Evolutionary conservation across 306 rosid species (phyloP).

Genomic region (Prunus salicina): DNA sequence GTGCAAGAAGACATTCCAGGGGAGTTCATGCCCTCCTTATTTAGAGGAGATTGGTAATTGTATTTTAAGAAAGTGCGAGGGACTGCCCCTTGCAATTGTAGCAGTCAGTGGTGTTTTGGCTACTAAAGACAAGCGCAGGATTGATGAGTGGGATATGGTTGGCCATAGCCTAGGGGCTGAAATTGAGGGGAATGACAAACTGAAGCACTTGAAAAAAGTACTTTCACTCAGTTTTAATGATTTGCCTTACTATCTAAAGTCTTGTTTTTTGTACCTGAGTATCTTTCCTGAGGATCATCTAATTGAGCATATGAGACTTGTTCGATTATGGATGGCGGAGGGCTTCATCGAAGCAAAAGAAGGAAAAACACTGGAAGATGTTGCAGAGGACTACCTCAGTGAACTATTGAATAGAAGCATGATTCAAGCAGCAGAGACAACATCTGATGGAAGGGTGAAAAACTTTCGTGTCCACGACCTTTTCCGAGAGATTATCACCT

Average conservation of each 20-base stretch:
- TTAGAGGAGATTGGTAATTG: slow-evolving; percentile 23
- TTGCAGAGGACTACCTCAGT: slow-evolving; percentile 50
- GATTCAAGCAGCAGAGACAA: slow-evolving; percentile 27
- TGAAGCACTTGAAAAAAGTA: no score
- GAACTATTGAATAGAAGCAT: slow-evolving; percentile 54
- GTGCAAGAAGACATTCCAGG: slow-evolving; percentile 41
- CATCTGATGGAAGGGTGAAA: slow-evolving; percentile 15
- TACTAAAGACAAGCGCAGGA: slow-evolving; percentile 39
- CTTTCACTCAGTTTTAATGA: no score
- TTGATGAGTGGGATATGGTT: slow-evolving; percentile 37
- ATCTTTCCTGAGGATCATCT: slow-evolving; percentile 44
- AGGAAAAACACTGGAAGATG: slow-evolving; percentile 47
- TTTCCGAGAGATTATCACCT: slow-evolving; percentile 45
- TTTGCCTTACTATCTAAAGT: no score
- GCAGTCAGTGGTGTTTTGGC: slow-evolving; percentile 58
- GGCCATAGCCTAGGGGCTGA: no score
- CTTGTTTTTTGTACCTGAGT: slow-evolving; percentile 40
- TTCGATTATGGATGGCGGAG: slow-evolving; percentile 60
- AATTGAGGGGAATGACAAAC: no score
- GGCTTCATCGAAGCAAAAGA: slow-evolving; percentile 49
- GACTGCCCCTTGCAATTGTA: slow-evolving; percentile 65
- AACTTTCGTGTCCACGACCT: slow-evolving; percentile 41
- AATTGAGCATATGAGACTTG: slow-evolving; percentile 41
- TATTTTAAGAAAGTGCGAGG: slow-evolving; percentile 48
- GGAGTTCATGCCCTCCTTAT: slow-evolving; percentile 40